phyloP scores from a whole-genome alignment of 345 rosid species.

The Toxicodendron radicans region DNA sequence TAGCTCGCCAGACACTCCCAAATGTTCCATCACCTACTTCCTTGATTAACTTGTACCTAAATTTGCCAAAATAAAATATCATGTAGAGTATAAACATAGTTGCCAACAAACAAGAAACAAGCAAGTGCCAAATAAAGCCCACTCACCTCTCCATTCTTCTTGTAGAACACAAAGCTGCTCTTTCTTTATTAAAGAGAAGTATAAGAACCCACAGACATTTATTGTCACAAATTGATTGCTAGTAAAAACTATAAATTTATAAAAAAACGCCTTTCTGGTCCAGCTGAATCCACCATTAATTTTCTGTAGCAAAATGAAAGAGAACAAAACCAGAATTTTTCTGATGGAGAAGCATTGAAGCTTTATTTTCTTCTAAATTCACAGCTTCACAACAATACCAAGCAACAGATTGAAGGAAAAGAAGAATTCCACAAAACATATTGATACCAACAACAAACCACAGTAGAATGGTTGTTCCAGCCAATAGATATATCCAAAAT shows the following conservation, averaged over 20 bases:
- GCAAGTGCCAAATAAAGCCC: conserved; percentile 16
- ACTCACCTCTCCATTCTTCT: conserved; percentile 79
- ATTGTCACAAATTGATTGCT: conserved; percentile 31
- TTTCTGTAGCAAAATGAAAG: conserved; percentile 25
- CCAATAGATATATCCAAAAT: conserved; percentile 34
- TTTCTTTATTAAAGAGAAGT: conserved; percentile 46
- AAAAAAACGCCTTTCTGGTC: conserved; percentile 30
- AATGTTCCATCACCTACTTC: conserved; percentile 98
- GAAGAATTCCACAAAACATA: conserved; percentile 41
- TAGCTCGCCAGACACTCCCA: conserved; percentile 92
- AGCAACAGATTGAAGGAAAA: conserved; percentile 30
- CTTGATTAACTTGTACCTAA: conserved; percentile 79
- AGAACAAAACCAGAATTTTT: conserved; percentile 30
- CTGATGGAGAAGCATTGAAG: conserved; percentile 43
- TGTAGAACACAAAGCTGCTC: conserved; percentile 36
- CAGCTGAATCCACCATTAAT: conserved; percentile 40
- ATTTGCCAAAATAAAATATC: not conserved
- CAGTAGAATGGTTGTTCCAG: conserved; percentile 35
- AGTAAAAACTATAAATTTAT: conserved; percentile 27
- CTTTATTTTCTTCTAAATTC: conserved; percentile 52
- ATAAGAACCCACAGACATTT: conserved; percentile 40
- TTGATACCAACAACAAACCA: conserved; percentile 30
- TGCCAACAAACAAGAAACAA: not conserved
- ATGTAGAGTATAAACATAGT: not conserved
- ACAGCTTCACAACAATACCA: conserved; percentile 36